These are phyloP conservation scores for Trichosporon coremiiforme DNA, from an alignment of 1,284 basidiomycete genomes.

Conservation along the genomic window DNA sequence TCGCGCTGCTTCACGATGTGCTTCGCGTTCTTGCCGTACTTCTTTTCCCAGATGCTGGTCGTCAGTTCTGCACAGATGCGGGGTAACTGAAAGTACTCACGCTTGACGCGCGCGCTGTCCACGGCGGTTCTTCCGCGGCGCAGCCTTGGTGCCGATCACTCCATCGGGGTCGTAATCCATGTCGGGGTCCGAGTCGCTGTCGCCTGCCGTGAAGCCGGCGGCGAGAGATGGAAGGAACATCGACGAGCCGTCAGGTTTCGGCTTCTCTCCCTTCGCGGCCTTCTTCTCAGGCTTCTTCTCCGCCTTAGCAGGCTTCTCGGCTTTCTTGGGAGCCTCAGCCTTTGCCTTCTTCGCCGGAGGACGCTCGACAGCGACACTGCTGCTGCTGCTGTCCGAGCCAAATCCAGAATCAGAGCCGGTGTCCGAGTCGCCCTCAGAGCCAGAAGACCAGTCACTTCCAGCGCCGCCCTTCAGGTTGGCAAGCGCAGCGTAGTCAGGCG, in stretches of 20 bases:
- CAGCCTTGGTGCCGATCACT: constrained; percentile 57
- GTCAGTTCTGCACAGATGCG: constrained; percentile 20
- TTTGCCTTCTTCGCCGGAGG: constrained; percentile 38
- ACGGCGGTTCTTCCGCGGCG: constrained; percentile 77
- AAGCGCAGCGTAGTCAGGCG: background rate
- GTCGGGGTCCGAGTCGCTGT: constrained; percentile 72
- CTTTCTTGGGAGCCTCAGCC: constrained; percentile 19
- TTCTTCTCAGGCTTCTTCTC: constrained; percentile 35
- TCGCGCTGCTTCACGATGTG: constrained; percentile 71
- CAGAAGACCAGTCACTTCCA: background rate
- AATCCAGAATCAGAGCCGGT: constrained; percentile 39
- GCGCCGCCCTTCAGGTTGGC: background rate
- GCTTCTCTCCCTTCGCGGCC: constrained; percentile 31
- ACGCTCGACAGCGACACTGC: constrained; percentile 31
- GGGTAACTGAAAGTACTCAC: constrained; percentile 62
- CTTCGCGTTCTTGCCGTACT: constrained; percentile 86
- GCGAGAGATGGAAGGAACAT: constrained; percentile 86
- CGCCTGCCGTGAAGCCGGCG: constrained; percentile 79
- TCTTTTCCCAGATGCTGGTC: constrained; percentile 92
- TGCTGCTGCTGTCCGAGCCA: constrained; percentile 23
- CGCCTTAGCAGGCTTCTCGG: constrained; percentile 27
- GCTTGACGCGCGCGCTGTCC: constrained; percentile 90
- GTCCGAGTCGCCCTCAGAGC: constrained; percentile 39
- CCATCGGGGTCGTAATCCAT: constrained; percentile 66
- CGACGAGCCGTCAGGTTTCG: constrained; percentile 58